phyloP scores from a whole-genome alignment of 371 early-diverging fungal genomes.

The Rhizopus sp. region DNA sequence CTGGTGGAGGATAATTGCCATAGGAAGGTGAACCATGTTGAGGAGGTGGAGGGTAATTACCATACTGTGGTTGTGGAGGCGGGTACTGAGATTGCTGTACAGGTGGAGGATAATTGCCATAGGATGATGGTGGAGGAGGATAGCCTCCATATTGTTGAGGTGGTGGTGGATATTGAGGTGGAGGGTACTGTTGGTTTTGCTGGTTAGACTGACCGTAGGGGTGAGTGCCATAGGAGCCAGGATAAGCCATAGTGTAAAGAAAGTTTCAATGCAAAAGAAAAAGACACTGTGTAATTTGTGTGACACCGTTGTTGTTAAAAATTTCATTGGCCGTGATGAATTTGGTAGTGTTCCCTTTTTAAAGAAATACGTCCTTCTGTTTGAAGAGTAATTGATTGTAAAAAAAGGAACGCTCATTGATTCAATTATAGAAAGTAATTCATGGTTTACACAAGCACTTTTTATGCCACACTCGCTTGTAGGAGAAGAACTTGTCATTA shows the following conservation, averaged over 20 bases:
- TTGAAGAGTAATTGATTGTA: too few species aligned
- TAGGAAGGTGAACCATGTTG: not conserved
- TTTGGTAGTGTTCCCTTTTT: too few species aligned
- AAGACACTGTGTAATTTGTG: too few species aligned
- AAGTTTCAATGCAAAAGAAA: too few species aligned
- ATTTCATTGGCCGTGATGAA: too few species aligned
- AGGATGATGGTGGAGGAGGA: slow-evolving; percentile 4
- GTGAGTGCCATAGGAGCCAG: slow-evolving; percentile 24
- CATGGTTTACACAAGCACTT: too few species aligned
- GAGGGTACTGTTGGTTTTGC: slow-evolving; percentile 7
- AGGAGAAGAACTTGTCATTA: too few species aligned
- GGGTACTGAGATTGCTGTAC: slow-evolving; percentile 7
- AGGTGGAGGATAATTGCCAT: slow-evolving; percentile 6
- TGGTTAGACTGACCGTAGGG: slow-evolving; percentile 22
- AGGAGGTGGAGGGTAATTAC: slow-evolving; percentile 10
- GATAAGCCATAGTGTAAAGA: slow-evolving; percentile 16
- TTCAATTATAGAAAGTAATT: too few species aligned
- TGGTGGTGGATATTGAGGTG: slow-evolving; percentile 11
- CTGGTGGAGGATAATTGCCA: slow-evolving; percentile 15
- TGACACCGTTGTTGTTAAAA: too few species aligned
- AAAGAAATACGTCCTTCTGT: too few species aligned
- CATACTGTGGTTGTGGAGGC: slow-evolving; percentile 11
- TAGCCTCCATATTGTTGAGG: slow-evolving; percentile 1
- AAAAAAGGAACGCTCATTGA: too few species aligned
- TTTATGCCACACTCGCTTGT: too few species aligned